phyloP scores from a whole-genome alignment of 352 stramenopile genomes.

The Phytophthora citrophthora region DNA sequence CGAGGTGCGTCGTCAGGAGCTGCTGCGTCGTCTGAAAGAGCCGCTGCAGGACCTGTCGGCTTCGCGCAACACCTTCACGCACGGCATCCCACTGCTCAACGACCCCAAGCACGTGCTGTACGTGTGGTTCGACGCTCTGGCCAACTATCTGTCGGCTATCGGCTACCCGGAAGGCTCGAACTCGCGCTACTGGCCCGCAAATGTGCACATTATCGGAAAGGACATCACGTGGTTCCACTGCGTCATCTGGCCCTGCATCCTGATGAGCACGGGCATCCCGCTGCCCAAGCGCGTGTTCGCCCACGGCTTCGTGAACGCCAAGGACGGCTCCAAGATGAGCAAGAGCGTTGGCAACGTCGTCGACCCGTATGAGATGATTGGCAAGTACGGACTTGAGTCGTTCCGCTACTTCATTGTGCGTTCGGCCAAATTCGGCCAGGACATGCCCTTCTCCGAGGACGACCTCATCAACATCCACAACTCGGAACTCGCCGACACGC shows the following conservation, averaged over 20 bases:
- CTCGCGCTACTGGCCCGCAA: slow-evolving; percentile 84
- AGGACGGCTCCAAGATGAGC: slow-evolving; percentile 99
- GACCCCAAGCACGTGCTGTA: slow-evolving; percentile 98
- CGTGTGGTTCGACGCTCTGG: slow-evolving; percentile 99
- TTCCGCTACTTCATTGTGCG: slow-evolving; percentile 95
- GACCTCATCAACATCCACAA: slow-evolving; percentile 98
- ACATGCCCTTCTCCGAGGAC: slow-evolving; percentile 94
- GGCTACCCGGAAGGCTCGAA: slow-evolving; percentile 91
- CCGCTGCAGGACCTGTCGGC: slow-evolving; percentile 96
- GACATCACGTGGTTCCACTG: slow-evolving; percentile 99
- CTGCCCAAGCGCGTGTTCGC: slow-evolving; percentile 96
- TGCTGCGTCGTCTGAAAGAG: slow-evolving; percentile 94
- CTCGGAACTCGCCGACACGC: slow-evolving; percentile 92
- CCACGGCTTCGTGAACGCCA: slow-evolving; percentile 98
- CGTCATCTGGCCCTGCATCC: slow-evolving; percentile 99
- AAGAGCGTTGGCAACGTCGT: slow-evolving; percentile 99
- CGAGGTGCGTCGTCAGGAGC: slow-evolving; percentile 94
- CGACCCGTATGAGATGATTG: slow-evolving; percentile 95
- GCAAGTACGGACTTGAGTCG: slow-evolving; percentile 94
- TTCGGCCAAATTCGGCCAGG: slow-evolving; percentile 94
- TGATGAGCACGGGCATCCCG: slow-evolving; percentile 96
- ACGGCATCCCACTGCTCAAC: slow-evolving; percentile 95
- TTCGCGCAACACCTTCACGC: slow-evolving; percentile 96
- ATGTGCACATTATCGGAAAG: slow-evolving; percentile 94
- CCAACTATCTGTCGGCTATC: slow-evolving; percentile 98